These are phyloP conservation scores for Sordariomycetes sp. DNA, from an alignment of 2,329 filamentous ascomycete genomes.

Conservation along the genomic window DNA sequence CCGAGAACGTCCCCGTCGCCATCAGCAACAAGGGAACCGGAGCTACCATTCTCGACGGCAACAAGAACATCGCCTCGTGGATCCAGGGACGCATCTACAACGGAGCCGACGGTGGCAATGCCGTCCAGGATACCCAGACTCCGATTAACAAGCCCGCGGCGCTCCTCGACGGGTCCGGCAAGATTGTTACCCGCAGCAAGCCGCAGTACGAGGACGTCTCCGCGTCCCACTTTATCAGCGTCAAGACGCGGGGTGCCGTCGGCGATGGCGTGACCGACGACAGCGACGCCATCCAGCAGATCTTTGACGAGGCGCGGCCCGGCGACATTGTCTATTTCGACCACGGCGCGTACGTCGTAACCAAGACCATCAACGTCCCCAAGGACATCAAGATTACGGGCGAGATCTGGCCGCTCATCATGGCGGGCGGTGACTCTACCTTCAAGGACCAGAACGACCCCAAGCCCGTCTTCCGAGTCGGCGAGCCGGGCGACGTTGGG, in stretches of 20 bases:
- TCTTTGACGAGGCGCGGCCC: conserved; percentile 53
- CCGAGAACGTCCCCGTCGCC: conserved; percentile 49
- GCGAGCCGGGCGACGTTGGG: conserved; percentile 62
- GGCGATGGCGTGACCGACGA: conserved; percentile 85
- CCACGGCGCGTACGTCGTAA: conserved; percentile 60
- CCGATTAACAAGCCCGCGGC: conserved; percentile 48
- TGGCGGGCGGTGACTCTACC: conserved; percentile 57
- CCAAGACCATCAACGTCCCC: conserved; percentile 56
- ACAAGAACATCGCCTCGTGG: conserved; percentile 57
- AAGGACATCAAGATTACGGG: conserved; percentile 79
- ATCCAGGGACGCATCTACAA: conserved; percentile 67
- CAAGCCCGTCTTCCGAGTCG: conserved; percentile 75
- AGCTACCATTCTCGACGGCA: conserved; percentile 52
- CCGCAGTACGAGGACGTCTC: conserved; percentile 69
- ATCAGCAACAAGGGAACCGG: conserved; percentile 46
- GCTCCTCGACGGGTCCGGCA: conserved; percentile 52
- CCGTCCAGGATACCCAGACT: conserved; percentile 44
- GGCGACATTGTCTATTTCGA: conserved; percentile 63
- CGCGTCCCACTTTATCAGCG: conserved; percentile 62
- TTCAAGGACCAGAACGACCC: conserved; percentile 69
- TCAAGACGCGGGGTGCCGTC: conserved; percentile 70
- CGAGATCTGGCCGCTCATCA: conserved; percentile 82
- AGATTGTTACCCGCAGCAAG: conserved; percentile 72
- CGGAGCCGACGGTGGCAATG: conserved; percentile 26
- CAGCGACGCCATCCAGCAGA: conserved; percentile 67